Conservation (phyloP, 2,329 filamentous ascomycete species). For the Pseudogymnoascus pannorum region DNA sequence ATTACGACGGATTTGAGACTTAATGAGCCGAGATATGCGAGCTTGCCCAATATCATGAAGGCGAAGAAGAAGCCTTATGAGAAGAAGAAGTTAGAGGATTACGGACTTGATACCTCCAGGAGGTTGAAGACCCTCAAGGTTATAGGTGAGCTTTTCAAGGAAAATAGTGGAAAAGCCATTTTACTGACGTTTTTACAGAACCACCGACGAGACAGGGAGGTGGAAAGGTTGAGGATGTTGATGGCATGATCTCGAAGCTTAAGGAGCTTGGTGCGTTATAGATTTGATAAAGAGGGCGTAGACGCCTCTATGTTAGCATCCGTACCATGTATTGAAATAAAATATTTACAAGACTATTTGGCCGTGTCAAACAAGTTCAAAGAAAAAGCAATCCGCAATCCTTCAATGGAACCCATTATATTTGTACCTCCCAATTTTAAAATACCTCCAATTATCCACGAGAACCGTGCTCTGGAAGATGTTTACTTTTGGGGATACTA, state of each 20-base stretch:
- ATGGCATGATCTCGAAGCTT: constrained; percentile 85
- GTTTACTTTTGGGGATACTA: constrained; percentile 8
- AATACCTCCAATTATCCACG: neutral
- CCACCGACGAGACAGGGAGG: constrained; percentile 82
- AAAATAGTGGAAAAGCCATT: neutral
- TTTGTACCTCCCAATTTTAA: too few relatives aligned
- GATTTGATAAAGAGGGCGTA: constrained; percentile 3
- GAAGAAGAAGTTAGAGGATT: constrained; percentile 81
- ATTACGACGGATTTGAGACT: constrained; percentile 91
- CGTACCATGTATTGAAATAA: neutral
- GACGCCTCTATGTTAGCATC: neutral
- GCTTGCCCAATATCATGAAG: constrained; percentile 98
- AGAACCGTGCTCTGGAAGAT: neutral
- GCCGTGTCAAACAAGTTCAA: neutral
- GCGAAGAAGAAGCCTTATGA: constrained; percentile 99
- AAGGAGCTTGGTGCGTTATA: constrained; percentile 92
- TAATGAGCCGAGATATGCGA: constrained; percentile 93
- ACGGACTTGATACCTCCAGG: constrained; percentile 65
- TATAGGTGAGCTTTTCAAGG: constrained; percentile 49
- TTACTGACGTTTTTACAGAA: constrained; percentile 45
- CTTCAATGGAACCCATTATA: neutral
- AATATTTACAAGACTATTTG: neutral
- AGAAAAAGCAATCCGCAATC: neutral
- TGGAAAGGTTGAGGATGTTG: constrained; percentile 95
- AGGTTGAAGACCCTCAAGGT: constrained; percentile 89